Conservation (phyloP, 2,329 filamentous ascomycete genomes). For the Aspergillus ochraceus region DNA sequence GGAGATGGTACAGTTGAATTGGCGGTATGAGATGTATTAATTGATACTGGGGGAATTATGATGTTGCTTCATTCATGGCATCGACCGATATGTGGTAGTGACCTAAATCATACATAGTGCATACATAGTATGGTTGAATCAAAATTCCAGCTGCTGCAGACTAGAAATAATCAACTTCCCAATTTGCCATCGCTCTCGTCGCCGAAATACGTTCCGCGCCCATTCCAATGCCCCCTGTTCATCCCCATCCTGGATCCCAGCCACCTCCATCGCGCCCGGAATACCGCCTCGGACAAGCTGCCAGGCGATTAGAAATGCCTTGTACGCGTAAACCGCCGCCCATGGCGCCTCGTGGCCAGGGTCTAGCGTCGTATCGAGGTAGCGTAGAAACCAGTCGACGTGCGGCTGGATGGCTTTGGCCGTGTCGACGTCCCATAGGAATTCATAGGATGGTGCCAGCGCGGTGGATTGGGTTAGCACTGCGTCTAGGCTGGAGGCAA, state of each 20-base stretch:
- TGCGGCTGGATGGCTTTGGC: slow-evolving; percentile 35
- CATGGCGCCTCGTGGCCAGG: slow-evolving; percentile 39
- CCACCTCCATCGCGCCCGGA: slow-evolving; percentile 34
- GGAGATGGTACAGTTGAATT: slow-evolving; percentile 45
- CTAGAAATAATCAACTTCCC: no score
- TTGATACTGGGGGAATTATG: no score
- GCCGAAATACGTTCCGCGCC: slow-evolving; percentile 19
- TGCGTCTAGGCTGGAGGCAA: slow-evolving; percentile 38
- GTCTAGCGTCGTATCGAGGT: slow-evolving; percentile 28
- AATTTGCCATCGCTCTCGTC: no score
- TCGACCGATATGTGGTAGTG: no score
- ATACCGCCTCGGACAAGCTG: slow-evolving; percentile 34
- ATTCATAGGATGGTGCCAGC: slow-evolving; percentile 30
- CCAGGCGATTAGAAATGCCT: slow-evolving; percentile 45
- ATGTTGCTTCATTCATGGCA: no score
- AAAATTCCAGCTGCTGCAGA: no score
- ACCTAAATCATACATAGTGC: no score
- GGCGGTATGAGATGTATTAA: slow-evolving; percentile 49
- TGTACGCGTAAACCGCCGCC: slow-evolving; percentile 43
- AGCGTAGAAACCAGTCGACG: slow-evolving; percentile 42
- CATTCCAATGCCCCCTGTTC: slow-evolving; percentile 22
- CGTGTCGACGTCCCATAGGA: slow-evolving; percentile 32
- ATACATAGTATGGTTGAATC: no score
- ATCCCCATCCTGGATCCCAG: slow-evolving; percentile 36
- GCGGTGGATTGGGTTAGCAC: slow-evolving; percentile 34